Percentiles rank a stretch among this genome's conserved stretches.
phyloP scores from a whole-genome alignment of 495 filamentous ascomycete genomes.

The Tuber indicum region DNA sequence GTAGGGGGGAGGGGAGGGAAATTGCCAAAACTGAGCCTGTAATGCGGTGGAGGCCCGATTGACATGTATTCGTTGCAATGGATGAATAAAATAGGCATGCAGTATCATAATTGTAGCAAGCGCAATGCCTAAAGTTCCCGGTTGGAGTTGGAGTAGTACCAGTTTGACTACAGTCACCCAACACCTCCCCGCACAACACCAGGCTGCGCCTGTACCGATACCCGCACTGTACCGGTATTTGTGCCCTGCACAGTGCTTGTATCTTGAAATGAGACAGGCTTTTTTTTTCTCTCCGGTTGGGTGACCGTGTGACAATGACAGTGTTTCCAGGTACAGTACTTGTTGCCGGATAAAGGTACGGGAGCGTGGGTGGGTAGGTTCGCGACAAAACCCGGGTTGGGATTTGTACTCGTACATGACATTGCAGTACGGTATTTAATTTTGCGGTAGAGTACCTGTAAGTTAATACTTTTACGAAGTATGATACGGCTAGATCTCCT shows the following conservation, averaged over 20 bases:
- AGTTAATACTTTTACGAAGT: background rate
- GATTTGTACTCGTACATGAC: too few species aligned
- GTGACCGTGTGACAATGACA: too few species aligned
- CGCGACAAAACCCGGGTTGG: background rate
- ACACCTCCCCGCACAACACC: background rate
- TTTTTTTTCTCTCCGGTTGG: too few species aligned
- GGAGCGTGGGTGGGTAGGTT: background rate
- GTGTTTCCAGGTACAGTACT: too few species aligned
- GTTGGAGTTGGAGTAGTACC: background rate
- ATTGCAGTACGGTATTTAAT: too few species aligned
- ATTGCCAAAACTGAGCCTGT: background rate
- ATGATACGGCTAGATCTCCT: background rate
- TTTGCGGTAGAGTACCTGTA: too few species aligned
- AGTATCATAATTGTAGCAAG: background rate
- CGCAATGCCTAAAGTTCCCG: background rate
- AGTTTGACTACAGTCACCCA: background rate
- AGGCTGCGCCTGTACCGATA: too few species aligned
- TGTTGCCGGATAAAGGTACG: background rate
- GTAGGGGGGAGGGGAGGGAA: too few species aligned
- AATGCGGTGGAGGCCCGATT: background rate
- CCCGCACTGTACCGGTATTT: too few species aligned
- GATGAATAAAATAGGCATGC: background rate
- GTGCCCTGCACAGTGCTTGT: too few species aligned
- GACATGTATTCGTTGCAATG: background rate
- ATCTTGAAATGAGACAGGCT: too few species aligned